Conservation (phyloP, 768 basidiomycete species). For the Boletellus ananiceps region DNA sequence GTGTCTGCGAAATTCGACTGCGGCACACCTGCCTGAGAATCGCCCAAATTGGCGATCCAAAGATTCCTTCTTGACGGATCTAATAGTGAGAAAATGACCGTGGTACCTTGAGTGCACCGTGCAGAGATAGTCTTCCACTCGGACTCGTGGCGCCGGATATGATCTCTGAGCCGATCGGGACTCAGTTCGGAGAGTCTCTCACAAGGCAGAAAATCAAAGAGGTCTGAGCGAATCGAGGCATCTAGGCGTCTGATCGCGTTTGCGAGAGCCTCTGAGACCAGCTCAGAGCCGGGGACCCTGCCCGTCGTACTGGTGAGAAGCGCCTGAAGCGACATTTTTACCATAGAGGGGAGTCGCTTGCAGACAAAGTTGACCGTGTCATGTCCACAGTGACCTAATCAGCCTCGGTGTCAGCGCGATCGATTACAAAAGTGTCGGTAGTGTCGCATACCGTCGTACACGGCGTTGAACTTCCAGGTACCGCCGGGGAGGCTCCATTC, state of each 20-base stretch:
- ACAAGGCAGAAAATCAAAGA: slow-evolving; percentile 41
- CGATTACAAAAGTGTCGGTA: slow-evolving; percentile 31
- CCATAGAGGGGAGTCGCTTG: slow-evolving; percentile 37
- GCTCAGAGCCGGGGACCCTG: slow-evolving; percentile 25
- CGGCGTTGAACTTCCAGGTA: slow-evolving; percentile 41
- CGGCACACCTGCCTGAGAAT: slow-evolving; percentile 32
- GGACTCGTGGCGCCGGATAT: slow-evolving; percentile 34
- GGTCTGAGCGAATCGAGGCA: slow-evolving; percentile 38
- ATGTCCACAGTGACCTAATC: slow-evolving; percentile 45
- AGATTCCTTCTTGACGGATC: slow-evolving; percentile 27
- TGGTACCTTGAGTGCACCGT: slow-evolving; percentile 32
- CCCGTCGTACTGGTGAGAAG: slow-evolving; percentile 26
- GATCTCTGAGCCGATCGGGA: slow-evolving; percentile 36
- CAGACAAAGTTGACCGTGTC: slow-evolving; percentile 44
- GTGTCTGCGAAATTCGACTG: background rate
- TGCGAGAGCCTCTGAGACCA: slow-evolving; percentile 37
- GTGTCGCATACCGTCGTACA: slow-evolving; percentile 39
- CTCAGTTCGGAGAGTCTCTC: slow-evolving; percentile 34
- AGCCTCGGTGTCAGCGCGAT: slow-evolving; percentile 14
- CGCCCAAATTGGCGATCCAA: slow-evolving; percentile 34
- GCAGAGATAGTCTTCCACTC: slow-evolving; percentile 35
- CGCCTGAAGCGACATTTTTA: slow-evolving; percentile 37
- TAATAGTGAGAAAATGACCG: slow-evolving; percentile 30
- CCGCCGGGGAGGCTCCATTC: slow-evolving; percentile 39
- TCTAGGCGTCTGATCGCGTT: slow-evolving; percentile 40